These are phyloP conservation scores for Plasmodium gaboni DNA, from an alignment of 169 alveolate species.

Conservation along the genomic window DNA sequence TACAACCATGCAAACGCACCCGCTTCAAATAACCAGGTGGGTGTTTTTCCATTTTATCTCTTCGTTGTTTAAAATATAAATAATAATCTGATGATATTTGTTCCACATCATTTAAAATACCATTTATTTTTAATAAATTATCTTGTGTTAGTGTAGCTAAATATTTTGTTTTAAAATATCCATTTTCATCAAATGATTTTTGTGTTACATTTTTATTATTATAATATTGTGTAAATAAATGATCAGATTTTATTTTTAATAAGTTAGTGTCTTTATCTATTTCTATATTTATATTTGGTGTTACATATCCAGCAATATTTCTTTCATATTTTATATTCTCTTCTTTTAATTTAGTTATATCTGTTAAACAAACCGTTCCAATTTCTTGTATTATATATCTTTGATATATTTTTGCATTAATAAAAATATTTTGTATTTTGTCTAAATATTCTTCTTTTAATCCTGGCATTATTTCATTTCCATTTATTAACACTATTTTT, in stretches of 20 bases:
- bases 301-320: conserved; percentile 63
- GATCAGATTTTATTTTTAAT: conserved; percentile 55
- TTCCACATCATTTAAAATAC: conserved; percentile 35
- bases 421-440: conserved; percentile 32
- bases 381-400: conserved; percentile 72
- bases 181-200: conserved; percentile 39
- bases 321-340: conserved; percentile 60
- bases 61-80: conserved; percentile 42
- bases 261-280: conserved; percentile 45
- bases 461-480: conserved; percentile 76
- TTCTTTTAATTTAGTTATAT: conserved; percentile 22
- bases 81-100: conserved; percentile 63
- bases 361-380: conserved; percentile 47
- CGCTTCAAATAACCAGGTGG: conserved; percentile 75
- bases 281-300: conserved; percentile 54
- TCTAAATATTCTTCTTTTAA: conserved; percentile 49
- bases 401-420: conserved; percentile 65
- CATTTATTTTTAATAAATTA: conserved; percentile 44
- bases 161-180: conserved; percentile 73
- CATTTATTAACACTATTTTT: conserved; percentile 27
- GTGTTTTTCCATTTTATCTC: conserved; percentile 71
- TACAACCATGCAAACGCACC: conserved; percentile 58
- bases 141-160: conserved; percentile 37
- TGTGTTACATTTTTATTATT: conserved; percentile 29
- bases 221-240: conserved; percentile 63